These are phyloP conservation scores for Scenedesmus sp. DNA, from an alignment of 163 green algal genomes.

Conservation along the genomic window DNA sequence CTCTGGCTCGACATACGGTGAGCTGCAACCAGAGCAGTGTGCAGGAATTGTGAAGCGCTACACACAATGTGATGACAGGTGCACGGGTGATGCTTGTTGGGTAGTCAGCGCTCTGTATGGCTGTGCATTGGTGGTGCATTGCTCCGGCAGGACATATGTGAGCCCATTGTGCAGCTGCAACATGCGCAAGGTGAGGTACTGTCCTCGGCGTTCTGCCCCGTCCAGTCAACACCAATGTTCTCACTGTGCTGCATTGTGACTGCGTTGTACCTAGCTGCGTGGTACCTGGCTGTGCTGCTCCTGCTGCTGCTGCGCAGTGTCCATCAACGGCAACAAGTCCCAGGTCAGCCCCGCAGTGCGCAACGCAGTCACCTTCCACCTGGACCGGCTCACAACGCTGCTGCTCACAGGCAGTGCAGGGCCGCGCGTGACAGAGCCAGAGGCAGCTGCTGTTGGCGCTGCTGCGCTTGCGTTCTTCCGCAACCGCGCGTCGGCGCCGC, in stretches of 20 bases:
- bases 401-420: constrained; percentile 52
- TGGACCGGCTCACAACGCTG: constrained; percentile 1
- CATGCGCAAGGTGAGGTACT: too few relatives aligned
- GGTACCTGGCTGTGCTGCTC: too few relatives aligned
- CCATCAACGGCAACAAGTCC: constrained; percentile 41
- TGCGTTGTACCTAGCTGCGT: too few relatives aligned
- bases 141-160: too few relatives aligned
- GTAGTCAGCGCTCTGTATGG: too few relatives aligned
- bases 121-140: too few relatives aligned
- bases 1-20: neutral
- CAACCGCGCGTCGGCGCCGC: constrained; percentile 61
- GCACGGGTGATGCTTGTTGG: too few relatives aligned
- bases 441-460: constrained; percentile 57
- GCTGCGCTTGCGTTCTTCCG: constrained; percentile 65
- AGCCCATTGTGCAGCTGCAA: too few relatives aligned
- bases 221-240: too few relatives aligned
- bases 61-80: too few relatives aligned
- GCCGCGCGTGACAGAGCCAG: constrained; percentile 25
- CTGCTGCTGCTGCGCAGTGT: constrained; percentile 5
- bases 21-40: neutral
- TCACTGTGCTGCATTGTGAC: too few relatives aligned
- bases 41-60: neutral
- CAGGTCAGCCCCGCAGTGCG: constrained; percentile 40
- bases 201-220: too few relatives aligned
- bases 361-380: constrained; percentile 31